A percentile compares a stretch with the other conserved stretches of the same genome.
Evolutionary conservation across 2,329 filamentous ascomycete genomes (phyloP).

Genomic region (Stachybotrys chartarum): DNA sequence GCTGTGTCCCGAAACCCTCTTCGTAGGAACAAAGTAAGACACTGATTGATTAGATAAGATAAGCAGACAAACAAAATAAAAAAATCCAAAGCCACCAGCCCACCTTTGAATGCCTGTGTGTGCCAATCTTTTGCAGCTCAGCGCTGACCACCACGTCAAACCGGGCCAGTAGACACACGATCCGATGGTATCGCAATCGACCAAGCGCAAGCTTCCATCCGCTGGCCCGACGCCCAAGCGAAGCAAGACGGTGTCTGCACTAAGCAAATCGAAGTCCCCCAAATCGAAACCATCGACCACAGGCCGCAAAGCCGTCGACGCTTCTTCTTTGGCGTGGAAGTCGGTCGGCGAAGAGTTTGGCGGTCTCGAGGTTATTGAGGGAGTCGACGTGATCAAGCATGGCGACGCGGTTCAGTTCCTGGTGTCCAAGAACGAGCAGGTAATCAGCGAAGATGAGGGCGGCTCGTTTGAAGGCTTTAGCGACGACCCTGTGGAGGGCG

Average conservation of each 20-base stretch:
- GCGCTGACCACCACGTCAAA: too few species aligned
- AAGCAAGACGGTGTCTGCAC: slow-evolving; percentile 18
- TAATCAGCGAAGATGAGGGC: slow-evolving; percentile 25
- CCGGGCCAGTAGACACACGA: not conserved
- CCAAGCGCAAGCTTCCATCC: slow-evolving; percentile 31
- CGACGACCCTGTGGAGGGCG: slow-evolving; percentile 32
- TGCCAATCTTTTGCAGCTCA: too few species aligned
- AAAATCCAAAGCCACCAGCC: not conserved
- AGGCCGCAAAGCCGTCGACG: slow-evolving; percentile 28
- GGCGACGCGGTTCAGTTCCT: slow-evolving; percentile 54
- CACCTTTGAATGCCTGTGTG: not conserved
- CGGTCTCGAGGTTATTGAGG: slow-evolving; percentile 84
- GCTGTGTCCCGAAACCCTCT: too few species aligned
- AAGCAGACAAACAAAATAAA: not conserved
- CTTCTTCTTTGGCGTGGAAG: slow-evolving; percentile 49
- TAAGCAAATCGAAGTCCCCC: slow-evolving; percentile 6
- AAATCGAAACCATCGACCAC: slow-evolving; percentile 13
- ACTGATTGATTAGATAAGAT: not conserved
- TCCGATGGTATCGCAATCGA: slow-evolving; percentile 23
- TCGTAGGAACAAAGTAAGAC: too few species aligned
- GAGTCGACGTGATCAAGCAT: slow-evolving; percentile 73
- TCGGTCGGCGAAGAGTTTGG: slow-evolving; percentile 93
- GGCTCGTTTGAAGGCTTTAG: slow-evolving; percentile 62
- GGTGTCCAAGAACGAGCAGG: slow-evolving; percentile 17
- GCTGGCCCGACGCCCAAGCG: slow-evolving; percentile 27